Conservation (phyloP, 2,329 filamentous ascomycete genomes). For the Neofusicoccum kwambonambiense region DNA sequence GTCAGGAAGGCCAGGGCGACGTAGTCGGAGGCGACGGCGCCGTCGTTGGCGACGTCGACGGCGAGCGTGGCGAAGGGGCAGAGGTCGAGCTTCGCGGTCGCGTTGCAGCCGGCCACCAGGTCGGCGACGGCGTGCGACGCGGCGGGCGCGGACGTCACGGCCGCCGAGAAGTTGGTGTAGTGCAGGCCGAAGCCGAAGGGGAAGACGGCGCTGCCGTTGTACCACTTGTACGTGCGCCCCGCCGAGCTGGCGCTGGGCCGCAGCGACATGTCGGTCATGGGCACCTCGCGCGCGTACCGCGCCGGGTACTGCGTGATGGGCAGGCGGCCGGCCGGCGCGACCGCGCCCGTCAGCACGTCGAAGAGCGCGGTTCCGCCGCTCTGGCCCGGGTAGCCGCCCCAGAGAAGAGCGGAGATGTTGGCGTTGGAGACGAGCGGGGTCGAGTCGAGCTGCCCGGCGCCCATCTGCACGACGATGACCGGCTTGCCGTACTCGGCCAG, state of each 20-base stretch:
- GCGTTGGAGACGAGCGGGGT: slow-evolving; percentile 48
- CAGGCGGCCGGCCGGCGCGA: slow-evolving; percentile 54
- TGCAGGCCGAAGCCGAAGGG: slow-evolving; percentile 58
- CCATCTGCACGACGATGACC: slow-evolving; percentile 53
- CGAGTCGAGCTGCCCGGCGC: slow-evolving; percentile 52
- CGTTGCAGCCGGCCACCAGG: slow-evolving; percentile 35
- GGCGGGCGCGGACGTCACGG: slow-evolving; percentile 19
- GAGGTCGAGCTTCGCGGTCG: slow-evolving; percentile 41
- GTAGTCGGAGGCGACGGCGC: slow-evolving; percentile 50
- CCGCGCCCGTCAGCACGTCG: slow-evolving; percentile 53
- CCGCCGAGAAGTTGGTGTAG: slow-evolving; percentile 54
- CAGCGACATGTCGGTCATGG: slow-evolving; percentile 58
- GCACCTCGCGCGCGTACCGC: slow-evolving; percentile 50
- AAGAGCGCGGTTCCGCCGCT: slow-evolving; percentile 57
- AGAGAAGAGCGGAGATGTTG: slow-evolving; percentile 54
- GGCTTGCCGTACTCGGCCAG: slow-evolving; percentile 50
- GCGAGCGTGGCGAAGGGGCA: slow-evolving; percentile 41
- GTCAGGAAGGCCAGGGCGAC: slow-evolving; percentile 52
- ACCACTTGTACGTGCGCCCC: slow-evolving; percentile 61
- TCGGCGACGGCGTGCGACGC: slow-evolving; percentile 33
- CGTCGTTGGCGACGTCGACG: slow-evolving; percentile 51
- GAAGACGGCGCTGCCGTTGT: slow-evolving; percentile 49
- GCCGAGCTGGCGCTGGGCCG: slow-evolving; percentile 48
- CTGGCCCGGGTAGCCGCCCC: slow-evolving; percentile 62
- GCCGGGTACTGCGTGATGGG: slow-evolving; percentile 58